Evolutionary conservation across 2,329 filamentous ascomycete species (phyloP).

Genomic region (Aspergillus tamarii): DNA sequence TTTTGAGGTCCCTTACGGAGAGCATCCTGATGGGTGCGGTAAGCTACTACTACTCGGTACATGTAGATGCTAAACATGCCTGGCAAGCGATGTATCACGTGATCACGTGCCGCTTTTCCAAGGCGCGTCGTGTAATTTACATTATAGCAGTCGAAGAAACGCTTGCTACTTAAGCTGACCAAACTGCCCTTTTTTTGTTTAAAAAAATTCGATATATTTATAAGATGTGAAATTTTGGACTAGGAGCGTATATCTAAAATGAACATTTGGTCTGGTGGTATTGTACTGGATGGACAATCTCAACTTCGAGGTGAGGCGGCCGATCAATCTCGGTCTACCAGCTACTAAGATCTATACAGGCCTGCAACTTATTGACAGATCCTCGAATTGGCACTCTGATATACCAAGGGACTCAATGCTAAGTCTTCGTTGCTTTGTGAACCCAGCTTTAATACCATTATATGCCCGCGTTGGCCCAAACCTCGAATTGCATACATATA

Average conservation of each 20-base stretch:
- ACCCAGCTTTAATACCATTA: slow-evolving; percentile 44
- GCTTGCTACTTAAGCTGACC: not conserved
- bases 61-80: not conserved
- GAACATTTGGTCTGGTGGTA: slow-evolving; percentile 44
- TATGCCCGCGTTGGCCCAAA: slow-evolving; percentile 44
- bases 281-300: slow-evolving; percentile 30
- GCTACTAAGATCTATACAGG: slow-evolving; percentile 23
- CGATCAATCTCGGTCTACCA: not conserved
- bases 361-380: slow-evolving; percentile 38
- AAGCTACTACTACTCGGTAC: not conserved
- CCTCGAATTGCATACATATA: slow-evolving; percentile 42
- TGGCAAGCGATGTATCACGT: slow-evolving; percentile 11
- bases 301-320: slow-evolving; percentile 35
- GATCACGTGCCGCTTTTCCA: slow-evolving; percentile 11
- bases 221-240: slow-evolving; percentile 12
- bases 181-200: slow-evolving; percentile 1
- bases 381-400: slow-evolving; percentile 36
- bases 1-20: not conserved
- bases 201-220: slow-evolving; percentile 15
- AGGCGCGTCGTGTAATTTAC: slow-evolving; percentile 12
- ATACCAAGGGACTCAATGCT: slow-evolving; percentile 39
- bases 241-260: slow-evolving; percentile 27
- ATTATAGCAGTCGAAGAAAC: not conserved
- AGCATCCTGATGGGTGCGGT: not conserved
- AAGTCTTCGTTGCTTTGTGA: slow-evolving; percentile 40